Evolutionary conservation across 257 asterid species (phyloP).

Genomic region (Datura wrightii): DNA sequence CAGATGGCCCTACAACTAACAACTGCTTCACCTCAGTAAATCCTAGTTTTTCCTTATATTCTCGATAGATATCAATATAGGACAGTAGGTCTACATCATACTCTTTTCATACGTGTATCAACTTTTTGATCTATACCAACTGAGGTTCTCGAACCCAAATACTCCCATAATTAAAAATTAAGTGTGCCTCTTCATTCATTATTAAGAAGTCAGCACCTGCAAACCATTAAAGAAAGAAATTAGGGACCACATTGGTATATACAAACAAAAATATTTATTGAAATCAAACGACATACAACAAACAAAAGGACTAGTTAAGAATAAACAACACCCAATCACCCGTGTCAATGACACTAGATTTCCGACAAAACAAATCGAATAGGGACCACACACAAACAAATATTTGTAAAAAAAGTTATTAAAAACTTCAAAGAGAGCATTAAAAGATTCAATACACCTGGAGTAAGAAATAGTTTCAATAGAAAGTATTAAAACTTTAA

Average conservation of each 20-base stretch:
- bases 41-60: background rate
- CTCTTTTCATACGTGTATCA: background rate
- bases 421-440: too few relatives aligned
- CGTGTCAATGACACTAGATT: background rate
- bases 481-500: too few relatives aligned
- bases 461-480: too few relatives aligned
- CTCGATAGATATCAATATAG: background rate
- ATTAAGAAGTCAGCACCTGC: background rate
- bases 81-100: background rate
- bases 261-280: background rate
- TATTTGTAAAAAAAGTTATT: too few relatives aligned
- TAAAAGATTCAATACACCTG: too few relatives aligned
- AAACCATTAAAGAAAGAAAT: background rate
- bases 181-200: background rate
- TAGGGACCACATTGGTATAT: background rate
- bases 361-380: background rate
- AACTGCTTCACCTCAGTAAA: background rate
- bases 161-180: background rate
- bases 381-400: background rate
- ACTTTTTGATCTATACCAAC: background rate
- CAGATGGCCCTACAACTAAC: background rate
- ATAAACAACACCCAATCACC: background rate
- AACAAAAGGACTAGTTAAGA: background rate
- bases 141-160: background rate
- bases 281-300: background rate